Base-by-base conservation (phyloP, 495 filamentous ascomycete species). In the Aspergillus bertholletiae region DNA sequence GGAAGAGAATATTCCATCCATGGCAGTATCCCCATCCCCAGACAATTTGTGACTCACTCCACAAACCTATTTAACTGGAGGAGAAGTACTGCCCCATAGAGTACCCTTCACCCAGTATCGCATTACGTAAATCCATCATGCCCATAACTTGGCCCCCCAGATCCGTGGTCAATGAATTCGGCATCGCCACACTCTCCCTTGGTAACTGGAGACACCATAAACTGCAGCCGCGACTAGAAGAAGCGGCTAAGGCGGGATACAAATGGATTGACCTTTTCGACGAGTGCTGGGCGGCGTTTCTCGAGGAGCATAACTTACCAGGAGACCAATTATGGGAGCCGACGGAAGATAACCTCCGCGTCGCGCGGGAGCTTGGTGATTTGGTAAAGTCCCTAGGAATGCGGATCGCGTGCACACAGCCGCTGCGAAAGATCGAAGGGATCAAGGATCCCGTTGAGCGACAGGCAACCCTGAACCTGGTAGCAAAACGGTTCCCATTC, bases 251-350 rank as follows among this genome's bases (percentile, higher is more conserved):
- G 50, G 61, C 64, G 0, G 68, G 70, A 1, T 73, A 66, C 46
- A 40, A 62, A 54, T 63, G 61, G 56, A 71, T 73, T 51, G 70
- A 71, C 44, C 57, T 73, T 5, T 73, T 73, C 41, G 70, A 73
- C 44, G 68, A 73, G 21, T 71, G 67, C 55, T 73, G 70, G 70
- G 70, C 66, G 7, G 62, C 62, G 5, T 71, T 70, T 41, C 53
- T 71, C 1, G 64, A 63, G 11, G 64, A 70, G 34, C 57, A 71
- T 35, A 49, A 43, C 5, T 45, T 69, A 1, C 46, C 67, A 8
- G 59, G 60, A 0, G 58, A 64, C 5, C 46, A 61, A 15, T 58
- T 65, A 1, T 73, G 69, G 69, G 64, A 69, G 15, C 46, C 65
- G 0, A 72, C 67, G 1, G 28, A 51, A 0, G 56, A 64, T 1